phyloP scores from a whole-genome alignment of 1,284 basidiomycete genomes.

The Ceratobasidium sp. region DNA sequence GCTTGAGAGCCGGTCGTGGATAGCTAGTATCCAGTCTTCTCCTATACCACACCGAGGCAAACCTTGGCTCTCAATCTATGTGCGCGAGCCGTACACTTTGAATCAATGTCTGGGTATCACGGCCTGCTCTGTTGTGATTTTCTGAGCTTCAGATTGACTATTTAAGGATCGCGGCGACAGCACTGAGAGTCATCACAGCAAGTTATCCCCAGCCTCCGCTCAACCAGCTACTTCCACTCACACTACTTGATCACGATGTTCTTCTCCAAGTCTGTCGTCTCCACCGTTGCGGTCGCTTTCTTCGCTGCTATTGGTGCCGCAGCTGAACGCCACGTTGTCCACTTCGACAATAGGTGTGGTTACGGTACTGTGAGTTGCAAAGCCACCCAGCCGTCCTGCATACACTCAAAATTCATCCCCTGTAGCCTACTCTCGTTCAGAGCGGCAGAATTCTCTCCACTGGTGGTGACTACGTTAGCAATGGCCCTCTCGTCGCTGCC shows the following conservation, averaged over 20 bases:
- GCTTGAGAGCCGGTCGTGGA: constrained; percentile 13
- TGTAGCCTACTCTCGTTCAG: constrained; percentile 47
- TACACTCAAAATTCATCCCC: not conserved
- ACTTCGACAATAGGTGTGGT: constrained; percentile 51
- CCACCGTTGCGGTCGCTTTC: not conserved
- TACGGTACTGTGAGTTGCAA: constrained; percentile 48
- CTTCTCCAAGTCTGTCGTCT: not conserved
- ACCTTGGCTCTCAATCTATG: not conserved
- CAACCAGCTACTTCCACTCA: not conserved
- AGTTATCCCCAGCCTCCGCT: not conserved
- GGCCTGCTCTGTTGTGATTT: not conserved
- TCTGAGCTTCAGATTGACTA: not conserved
- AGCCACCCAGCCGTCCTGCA: not conserved
- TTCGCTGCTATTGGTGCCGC: constrained; percentile 27
- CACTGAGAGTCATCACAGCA: not conserved
- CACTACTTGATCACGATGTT: not conserved
- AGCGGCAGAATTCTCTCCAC: constrained; percentile 46
- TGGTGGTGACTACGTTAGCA: constrained; percentile 49
- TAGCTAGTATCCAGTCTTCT: not conserved
- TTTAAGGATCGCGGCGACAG: not conserved
- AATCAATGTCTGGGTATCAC: not conserved
- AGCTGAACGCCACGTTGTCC: constrained; percentile 47
- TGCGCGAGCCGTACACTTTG: too few species aligned
- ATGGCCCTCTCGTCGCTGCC: constrained; percentile 51
- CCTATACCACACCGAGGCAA: not conserved